Base-by-base conservation (phyloP, 2,329 filamentous ascomycete species). In the Fusarium solani-melongenae region DNA sequence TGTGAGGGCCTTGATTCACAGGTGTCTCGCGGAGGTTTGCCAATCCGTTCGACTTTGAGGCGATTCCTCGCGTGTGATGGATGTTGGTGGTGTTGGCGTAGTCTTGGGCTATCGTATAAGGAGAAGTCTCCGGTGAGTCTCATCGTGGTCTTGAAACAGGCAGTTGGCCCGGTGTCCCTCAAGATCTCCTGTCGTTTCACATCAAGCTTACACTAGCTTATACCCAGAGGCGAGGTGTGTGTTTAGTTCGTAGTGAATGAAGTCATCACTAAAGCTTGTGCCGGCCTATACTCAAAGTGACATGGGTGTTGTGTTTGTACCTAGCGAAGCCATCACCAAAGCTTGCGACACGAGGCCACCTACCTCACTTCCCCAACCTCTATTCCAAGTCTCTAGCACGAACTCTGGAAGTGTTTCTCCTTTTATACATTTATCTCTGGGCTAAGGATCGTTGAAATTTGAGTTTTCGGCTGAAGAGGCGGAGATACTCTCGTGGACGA, bases 361-460 rank as follows among this genome's bases (percentile, higher is more conserved):
- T 24, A 8, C 8, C 20, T 41, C 41, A 22, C n/a, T 3, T 22
- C 6, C 39, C 11, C 11, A 14, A 0, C 20, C 6, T 6, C 20
- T 22, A 41, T 8, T 4, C 17, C 9, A 39, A 20, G 10, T 1
- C n/a, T n/a, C 17, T 5, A 11, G 17, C 36, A 11, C 17, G 11
- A 34, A n/a, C 7, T 24, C 10, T 24, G 6, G 1, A 24, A 8
- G 15, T 4, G 4, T 5, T 44, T 22, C 7, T 9, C 4, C 2
- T 1, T 22, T 22, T 11, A 7, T 22, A 44, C 39, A 6, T 12
- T 20, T 14, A 2, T 24, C 8, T 46, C 41, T 24, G 2, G 7
- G 1, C 0, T 17, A 5, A 17, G 5, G 5, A 7, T 17, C 8
- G 15, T 17, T 17, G 3, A 46, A 3, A 5, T 46, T 2, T 6